Evolutionary conservation across 2,329 filamentous ascomycete genomes (phyloP), one percentile per base, ranked within the genome.

Genomic region (Fusarium algeriense): DNA sequence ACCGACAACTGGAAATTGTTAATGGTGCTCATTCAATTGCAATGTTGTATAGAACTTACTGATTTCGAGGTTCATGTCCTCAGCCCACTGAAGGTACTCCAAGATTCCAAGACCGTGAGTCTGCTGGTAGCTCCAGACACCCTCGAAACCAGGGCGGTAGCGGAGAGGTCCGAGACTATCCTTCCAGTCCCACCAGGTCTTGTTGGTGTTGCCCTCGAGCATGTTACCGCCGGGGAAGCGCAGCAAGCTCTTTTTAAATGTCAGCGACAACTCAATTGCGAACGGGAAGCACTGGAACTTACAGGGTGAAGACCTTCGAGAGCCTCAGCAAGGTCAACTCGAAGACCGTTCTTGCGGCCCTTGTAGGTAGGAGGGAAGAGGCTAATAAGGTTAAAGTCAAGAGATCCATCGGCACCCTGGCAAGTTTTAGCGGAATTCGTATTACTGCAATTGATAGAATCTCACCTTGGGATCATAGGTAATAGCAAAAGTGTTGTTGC

Each of bases 141-240:
- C 85, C 9, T 85, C 80, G 68, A 87, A 86, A 7, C 89, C 89
- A 12, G 87, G 87, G 4, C 89, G 83, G 62, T 86, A 79, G 52
- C 83, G 81, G 0, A 90, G 81, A 4, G 87, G 86, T 1, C 87
- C 87, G 34, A 90, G 80, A 0, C 85, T 86, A 57, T 87, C 79
- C 70, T 86, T 85, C 85, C 85, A 87, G 72, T 86, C 81, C 85
- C 85, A 87, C 73, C 78, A 83, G 6, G 79, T 81, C 44, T 74
- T 75, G 67, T 83, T 82, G 28, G 79, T 82, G 49, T 79, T 75
- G 1, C 85, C 85, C 74, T 87, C 85, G 4, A 91, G 79, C 81
- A 90, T 90, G 75, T 90, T 91, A 12, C 89, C 90, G 9, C 91
- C 91, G 0, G 90, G 90, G 63, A 91, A 87, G 19, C 91, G 85